These are phyloP conservation scores for Rhizopogon salebrosus DNA, from an alignment of 768 basidiomycete genomes.

Conservation along the genomic window DNA sequence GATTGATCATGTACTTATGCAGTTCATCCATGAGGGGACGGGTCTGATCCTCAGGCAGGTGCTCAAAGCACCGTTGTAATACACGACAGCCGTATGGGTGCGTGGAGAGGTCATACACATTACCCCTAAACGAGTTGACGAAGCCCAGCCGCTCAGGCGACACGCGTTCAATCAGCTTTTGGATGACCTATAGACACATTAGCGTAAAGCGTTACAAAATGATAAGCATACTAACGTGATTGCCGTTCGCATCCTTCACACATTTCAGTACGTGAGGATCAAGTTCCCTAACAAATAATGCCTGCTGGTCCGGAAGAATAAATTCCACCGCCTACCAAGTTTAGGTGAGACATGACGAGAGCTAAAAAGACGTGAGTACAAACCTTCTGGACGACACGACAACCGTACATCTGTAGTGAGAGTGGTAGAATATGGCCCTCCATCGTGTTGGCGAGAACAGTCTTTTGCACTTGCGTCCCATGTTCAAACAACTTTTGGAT, in stretches of 20 bases:
- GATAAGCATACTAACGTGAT: constrained; percentile 65
- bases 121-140: constrained; percentile 68
- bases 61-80: constrained; percentile 87
- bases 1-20: constrained; percentile 56
- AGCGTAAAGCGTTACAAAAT: neutral
- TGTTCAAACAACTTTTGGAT: constrained; percentile 92
- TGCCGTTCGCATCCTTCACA: constrained; percentile 89
- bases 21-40: constrained; percentile 79
- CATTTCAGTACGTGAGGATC: constrained; percentile 78
- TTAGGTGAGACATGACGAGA: constrained; percentile 2
- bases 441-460: constrained; percentile 63
- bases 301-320: constrained; percentile 74
- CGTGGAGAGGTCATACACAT: constrained; percentile 75
- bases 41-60: constrained; percentile 64
- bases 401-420: constrained; percentile 92
- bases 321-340: constrained; percentile 71
- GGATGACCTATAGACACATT: constrained; percentile 55
- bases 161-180: constrained; percentile 83
- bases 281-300: constrained; percentile 68
- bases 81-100: constrained; percentile 96
- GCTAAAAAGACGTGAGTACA: neutral
- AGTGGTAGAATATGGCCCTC: constrained; percentile 72
- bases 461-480: constrained; percentile 73
- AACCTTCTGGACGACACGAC: constrained; percentile 93
- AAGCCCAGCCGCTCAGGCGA: constrained; percentile 73